phyloP scores from a whole-genome alignment of 2,329 filamentous ascomycete species.

The Paecilomyces formosus region DNA sequence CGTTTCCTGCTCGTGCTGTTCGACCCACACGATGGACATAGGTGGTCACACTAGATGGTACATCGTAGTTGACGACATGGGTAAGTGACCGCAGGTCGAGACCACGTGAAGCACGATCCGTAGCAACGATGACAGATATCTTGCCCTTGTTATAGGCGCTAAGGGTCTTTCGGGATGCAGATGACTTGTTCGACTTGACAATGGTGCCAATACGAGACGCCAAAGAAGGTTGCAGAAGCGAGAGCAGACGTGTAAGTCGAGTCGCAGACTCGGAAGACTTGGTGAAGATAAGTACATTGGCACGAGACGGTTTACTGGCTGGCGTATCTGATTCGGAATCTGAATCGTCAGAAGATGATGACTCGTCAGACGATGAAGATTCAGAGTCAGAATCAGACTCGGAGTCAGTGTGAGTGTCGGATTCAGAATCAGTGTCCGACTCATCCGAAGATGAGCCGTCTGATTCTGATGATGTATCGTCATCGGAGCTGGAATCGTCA shows the following conservation, averaged over 20 bases:
- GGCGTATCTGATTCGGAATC: slow-evolving; percentile 13
- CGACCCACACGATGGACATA: slow-evolving; percentile 91
- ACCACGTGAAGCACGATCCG: slow-evolving; percentile 86
- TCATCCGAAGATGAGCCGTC: slow-evolving; percentile 22
- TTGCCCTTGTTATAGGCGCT: slow-evolving; percentile 56
- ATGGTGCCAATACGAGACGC: slow-evolving; percentile 58
- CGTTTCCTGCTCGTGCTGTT: slow-evolving; percentile 72
- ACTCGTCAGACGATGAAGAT: slow-evolving; percentile 12
- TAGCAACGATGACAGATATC: slow-evolving; percentile 73
- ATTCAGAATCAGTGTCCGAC: slow-evolving; percentile 15
- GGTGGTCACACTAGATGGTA: slow-evolving; percentile 69
- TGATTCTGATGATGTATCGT: slow-evolving; percentile 18
- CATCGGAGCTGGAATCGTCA: slow-evolving; percentile 30
- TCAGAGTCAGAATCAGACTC: slow-evolving; percentile 13
- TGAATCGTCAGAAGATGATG: slow-evolving; percentile 21
- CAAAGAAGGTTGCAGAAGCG: slow-evolving; percentile 56
- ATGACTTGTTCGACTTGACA: slow-evolving; percentile 70
- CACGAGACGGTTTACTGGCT: slow-evolving; percentile 10
- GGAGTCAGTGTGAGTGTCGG: slow-evolving; percentile 15
- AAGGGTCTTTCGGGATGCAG: slow-evolving; percentile 60
- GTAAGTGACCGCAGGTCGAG: slow-evolving; percentile 73
- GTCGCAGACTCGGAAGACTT: slow-evolving; percentile 82
- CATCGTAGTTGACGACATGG: slow-evolving; percentile 90
- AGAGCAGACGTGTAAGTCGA: slow-evolving; percentile 75
- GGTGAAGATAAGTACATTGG: slow-evolving; percentile 70